A percentile compares a stretch with the other conserved stretches of the same genome.
Evolutionary conservation across 805 yeast species (phyloP).

Genomic region (Saccharomycopsis guyanensis): DNA sequence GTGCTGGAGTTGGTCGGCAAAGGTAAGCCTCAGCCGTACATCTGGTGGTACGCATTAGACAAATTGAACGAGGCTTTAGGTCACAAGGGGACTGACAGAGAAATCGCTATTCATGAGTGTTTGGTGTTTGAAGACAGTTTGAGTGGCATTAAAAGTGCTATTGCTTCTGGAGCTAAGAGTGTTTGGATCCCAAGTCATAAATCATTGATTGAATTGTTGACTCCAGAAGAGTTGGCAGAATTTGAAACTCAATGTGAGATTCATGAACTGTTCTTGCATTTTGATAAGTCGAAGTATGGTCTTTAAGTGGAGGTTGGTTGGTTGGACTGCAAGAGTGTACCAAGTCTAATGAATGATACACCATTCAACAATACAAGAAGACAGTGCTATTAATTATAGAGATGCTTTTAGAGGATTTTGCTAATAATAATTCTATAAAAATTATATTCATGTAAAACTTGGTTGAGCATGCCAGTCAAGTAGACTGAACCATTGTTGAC

Average conservation of each 20-base stretch:
- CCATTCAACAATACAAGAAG: too few relatives aligned
- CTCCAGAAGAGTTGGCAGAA: neutral
- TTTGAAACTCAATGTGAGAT: neutral
- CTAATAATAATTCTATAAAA: too few relatives aligned
- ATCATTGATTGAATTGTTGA: neutral
- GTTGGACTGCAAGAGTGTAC: neutral
- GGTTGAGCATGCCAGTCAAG: too few relatives aligned
- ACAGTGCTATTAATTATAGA: too few relatives aligned
- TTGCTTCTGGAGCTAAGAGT: constrained; percentile 75
- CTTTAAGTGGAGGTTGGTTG: too few relatives aligned
- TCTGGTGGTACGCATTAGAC: constrained; percentile 75
- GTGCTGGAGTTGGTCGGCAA: constrained; percentile 69
- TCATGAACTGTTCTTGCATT: neutral
- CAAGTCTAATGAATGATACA: too few relatives aligned
- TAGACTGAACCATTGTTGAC: too few relatives aligned
- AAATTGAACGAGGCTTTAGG: constrained; percentile 46
- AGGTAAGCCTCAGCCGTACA: constrained; percentile 91
- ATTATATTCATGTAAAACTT: too few relatives aligned
- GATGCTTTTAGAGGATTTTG: too few relatives aligned
- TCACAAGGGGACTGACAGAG: constrained; percentile 29
- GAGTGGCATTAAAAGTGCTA: constrained; percentile 82
- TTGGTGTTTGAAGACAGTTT: constrained; percentile 91
- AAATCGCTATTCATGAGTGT: constrained; percentile 67
- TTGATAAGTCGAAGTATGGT: neutral
- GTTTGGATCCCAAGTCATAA: constrained; percentile 80